phyloP scores from a whole-genome alignment of 495 filamentous ascomycete species.

The Lasiosphaeria hispida region DNA sequence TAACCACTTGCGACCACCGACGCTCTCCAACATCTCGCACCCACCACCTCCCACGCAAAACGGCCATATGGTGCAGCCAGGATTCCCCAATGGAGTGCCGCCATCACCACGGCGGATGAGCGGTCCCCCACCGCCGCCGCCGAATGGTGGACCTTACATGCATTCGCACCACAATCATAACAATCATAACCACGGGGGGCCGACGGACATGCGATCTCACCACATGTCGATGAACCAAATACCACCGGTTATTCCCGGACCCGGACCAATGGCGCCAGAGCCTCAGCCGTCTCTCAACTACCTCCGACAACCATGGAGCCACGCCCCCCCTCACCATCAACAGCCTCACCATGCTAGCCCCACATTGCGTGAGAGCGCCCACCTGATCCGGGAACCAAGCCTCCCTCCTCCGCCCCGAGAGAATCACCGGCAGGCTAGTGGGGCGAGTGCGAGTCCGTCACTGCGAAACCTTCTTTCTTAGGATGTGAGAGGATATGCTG shows the following conservation, averaged over 20 bases:
- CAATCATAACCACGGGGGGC: conserved; percentile 18
- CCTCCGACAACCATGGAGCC: conserved; percentile 23
- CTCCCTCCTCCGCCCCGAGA: conserved; percentile 29
- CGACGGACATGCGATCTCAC: conserved; percentile 37
- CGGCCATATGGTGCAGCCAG: conserved; percentile 38
- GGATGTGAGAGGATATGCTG: background rate
- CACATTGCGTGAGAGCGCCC: conserved; percentile 25
- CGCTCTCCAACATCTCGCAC: conserved; percentile 31
- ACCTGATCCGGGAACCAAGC: conserved; percentile 27
- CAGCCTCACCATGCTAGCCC: conserved; percentile 34
- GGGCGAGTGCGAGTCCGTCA: conserved; percentile 74
- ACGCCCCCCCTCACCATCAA: conserved; percentile 1
- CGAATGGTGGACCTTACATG: conserved; percentile 24
- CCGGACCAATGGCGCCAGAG: conserved; percentile 33
- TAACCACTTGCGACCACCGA: conserved; percentile 42
- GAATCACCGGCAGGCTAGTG: conserved; percentile 44
- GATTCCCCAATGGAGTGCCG: conserved; percentile 39
- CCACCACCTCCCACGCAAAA: conserved; percentile 39
- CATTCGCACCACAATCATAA: conserved; percentile 26
- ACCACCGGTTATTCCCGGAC: conserved; percentile 18
- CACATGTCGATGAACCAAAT: conserved; percentile 30
- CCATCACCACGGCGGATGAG: conserved; percentile 38
- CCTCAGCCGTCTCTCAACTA: conserved; percentile 34
- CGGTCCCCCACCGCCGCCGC: conserved; percentile 28
- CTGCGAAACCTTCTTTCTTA: conserved; percentile 71